These are phyloP conservation scores for Cornus suecica DNA, from an alignment of 148 eudicot species.

Conservation along the genomic window DNA sequence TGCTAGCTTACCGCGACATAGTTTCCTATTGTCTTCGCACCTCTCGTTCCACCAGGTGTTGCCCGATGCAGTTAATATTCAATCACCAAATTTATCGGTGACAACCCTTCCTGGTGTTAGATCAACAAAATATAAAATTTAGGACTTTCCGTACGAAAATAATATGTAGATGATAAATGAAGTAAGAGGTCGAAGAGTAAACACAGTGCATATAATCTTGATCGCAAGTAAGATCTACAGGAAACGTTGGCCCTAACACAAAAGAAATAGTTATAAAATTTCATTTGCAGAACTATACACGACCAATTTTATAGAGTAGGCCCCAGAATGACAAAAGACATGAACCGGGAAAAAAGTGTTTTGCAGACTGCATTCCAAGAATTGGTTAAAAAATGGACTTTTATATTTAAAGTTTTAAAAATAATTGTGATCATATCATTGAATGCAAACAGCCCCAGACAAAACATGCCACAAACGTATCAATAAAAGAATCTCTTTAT, in stretches of 20 bases:
- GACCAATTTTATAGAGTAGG: not conserved
- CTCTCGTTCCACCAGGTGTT: slow-evolving; percentile 98
- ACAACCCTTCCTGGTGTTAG: slow-evolving; percentile 70
- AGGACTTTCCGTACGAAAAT: not conserved
- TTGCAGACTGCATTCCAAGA: too few species aligned
- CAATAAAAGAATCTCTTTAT: too few species aligned
- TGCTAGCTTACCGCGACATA: slow-evolving; percentile 75
- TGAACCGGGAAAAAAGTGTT: too few species aligned
- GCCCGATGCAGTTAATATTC: slow-evolving; percentile 96
- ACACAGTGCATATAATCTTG: not conserved
- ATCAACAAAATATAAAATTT: not conserved
- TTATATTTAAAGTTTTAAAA: too few species aligned
- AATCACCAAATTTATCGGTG: slow-evolving; percentile 82
- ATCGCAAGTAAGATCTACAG: not conserved
- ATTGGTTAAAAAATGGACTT: too few species aligned
- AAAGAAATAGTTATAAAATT: not conserved
- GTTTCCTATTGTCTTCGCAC: slow-evolving; percentile 85
- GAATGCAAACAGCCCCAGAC: too few species aligned
- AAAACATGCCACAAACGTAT: too few species aligned
- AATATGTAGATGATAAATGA: not conserved
- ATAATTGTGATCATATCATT: too few species aligned
- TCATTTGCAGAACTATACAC: not conserved
- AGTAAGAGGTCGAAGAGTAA: not conserved
- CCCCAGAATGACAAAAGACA: too few species aligned
- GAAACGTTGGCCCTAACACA: not conserved